A percentile compares a stretch with the other conserved stretches of the same genome.
phyloP scores from a whole-genome alignment of 2,329 filamentous ascomycete species.

The Lasiodiplodia sp. region DNA sequence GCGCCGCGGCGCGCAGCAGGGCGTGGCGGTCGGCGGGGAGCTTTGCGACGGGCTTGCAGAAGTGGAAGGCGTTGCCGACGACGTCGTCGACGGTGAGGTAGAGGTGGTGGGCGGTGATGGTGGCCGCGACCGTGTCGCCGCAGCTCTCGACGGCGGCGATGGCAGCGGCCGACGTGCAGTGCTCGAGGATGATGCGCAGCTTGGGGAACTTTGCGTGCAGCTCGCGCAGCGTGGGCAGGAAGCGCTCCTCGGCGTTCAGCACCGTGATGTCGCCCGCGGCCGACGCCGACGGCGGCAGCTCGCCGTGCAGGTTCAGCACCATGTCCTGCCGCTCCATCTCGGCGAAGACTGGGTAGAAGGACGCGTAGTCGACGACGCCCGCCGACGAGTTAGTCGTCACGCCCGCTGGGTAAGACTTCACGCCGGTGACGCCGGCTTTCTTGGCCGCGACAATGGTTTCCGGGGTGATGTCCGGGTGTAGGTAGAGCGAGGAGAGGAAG shows the following conservation, averaged over 20 bases:
- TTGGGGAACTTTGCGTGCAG: slow-evolving; percentile 79
- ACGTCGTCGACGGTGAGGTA: slow-evolving; percentile 77
- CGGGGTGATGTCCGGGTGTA: slow-evolving; percentile 57
- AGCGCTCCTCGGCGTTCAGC: slow-evolving; percentile 75
- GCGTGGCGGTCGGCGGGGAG: slow-evolving; percentile 75
- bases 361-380: slow-evolving; percentile 73
- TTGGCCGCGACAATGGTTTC: slow-evolving; percentile 74
- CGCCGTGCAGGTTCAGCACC: slow-evolving; percentile 93
- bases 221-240: slow-evolving; percentile 78
- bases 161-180: slow-evolving; percentile 86
- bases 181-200: slow-evolving; percentile 74
- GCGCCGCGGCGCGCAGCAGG: slow-evolving; percentile 69
- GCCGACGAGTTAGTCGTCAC: slow-evolving; percentile 62
- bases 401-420: slow-evolving; percentile 72
- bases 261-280: slow-evolving; percentile 44
- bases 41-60: slow-evolving; percentile 74
- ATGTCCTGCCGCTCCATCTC: slow-evolving; percentile 86
- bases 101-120: slow-evolving; percentile 87
- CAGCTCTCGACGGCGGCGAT: slow-evolving; percentile 79
- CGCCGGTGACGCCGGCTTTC: slow-evolving; percentile 72
- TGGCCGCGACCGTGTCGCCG: slow-evolving; percentile 77
- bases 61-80: slow-evolving; percentile 73
- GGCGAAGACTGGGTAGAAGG: slow-evolving; percentile 81
- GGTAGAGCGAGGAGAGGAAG: slow-evolving; percentile 61
- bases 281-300: slow-evolving; percentile 67